Evolutionary conservation across 352 stramenopile species (phyloP).

Genomic region (Phytophthora megakarya): DNA sequence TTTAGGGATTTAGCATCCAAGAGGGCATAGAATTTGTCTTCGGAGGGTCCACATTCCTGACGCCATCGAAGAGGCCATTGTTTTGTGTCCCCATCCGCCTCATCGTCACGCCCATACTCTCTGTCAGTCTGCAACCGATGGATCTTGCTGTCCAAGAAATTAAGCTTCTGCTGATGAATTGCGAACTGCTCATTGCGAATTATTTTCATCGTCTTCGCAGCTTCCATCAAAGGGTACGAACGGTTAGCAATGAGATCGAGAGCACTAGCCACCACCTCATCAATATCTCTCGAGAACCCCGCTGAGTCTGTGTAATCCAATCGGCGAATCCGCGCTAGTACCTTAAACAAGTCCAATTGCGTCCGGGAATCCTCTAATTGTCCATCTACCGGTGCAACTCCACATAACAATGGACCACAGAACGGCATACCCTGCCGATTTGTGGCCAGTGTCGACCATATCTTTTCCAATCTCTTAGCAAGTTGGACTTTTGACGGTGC

Average conservation of each 20-base stretch:
- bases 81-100: constrained; percentile 23
- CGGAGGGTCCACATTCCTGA: constrained; percentile 74
- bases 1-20: constrained; percentile 70
- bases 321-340: constrained; percentile 73
- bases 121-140: constrained; percentile 47
- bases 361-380: constrained; percentile 24
- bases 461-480: constrained; percentile 76
- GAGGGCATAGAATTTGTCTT: constrained; percentile 63
- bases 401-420: constrained; percentile 72
- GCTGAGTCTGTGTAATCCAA: constrained; percentile 72
- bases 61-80: constrained; percentile 77
- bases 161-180: constrained; percentile 70
- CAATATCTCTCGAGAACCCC: constrained; percentile 69
- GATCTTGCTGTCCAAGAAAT: constrained; percentile 67
- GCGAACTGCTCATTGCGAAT: constrained; percentile 80
- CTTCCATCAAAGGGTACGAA: constrained; percentile 69
- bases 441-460: constrained; percentile 87
- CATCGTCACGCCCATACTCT: constrained; percentile 22
- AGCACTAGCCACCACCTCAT: constrained; percentile 65
- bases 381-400: constrained; percentile 45
- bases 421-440: constrained; percentile 86
- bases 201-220: constrained; percentile 69
- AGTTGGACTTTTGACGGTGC: constrained; percentile 72
- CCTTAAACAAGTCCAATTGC: constrained; percentile 69
- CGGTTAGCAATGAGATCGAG: constrained; percentile 62